Evolutionary conservation across 1,284 basidiomycete species (phyloP).

Genomic region (Leccinum ponderosum): DNA sequence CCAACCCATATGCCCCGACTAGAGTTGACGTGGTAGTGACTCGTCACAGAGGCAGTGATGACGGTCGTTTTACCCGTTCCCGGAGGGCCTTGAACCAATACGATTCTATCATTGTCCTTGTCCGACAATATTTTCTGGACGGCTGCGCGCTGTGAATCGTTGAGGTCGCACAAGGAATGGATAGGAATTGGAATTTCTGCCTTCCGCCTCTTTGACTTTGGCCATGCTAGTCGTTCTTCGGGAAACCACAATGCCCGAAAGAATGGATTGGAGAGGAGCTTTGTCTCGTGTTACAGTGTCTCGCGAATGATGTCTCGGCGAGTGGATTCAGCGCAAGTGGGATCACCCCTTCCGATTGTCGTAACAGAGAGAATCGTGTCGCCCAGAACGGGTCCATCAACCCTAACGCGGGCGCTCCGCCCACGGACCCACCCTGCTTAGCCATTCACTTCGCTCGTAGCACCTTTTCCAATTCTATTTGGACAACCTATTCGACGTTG

Average conservation of each 20-base stretch:
- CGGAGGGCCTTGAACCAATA: conserved; percentile 59
- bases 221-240: conserved; percentile 14
- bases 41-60: conserved; percentile 50
- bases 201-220: background rate
- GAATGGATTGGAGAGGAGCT: conserved; percentile 44
- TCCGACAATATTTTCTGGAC: conserved; percentile 39
- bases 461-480: conserved; percentile 16
- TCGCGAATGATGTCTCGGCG: conserved; percentile 37
- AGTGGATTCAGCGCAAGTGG: conserved; percentile 42
- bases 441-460: background rate
- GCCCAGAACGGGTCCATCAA: background rate
- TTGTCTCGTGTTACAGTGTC: conserved; percentile 36
- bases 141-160: conserved; percentile 41
- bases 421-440: background rate
- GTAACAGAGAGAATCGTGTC: conserved; percentile 7
- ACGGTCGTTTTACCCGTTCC: conserved; percentile 43
- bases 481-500: conserved; percentile 16
- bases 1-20: conserved; percentile 58
- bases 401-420: background rate
- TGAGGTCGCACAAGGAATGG: conserved; percentile 23
- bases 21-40: conserved; percentile 21
- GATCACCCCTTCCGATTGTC: conserved; percentile 45
- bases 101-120: conserved; percentile 42
- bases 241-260: conserved; percentile 45
- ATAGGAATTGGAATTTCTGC: background rate